Evolutionary conservation across 306 rosid genomes (phyloP).

Genomic region (Quercus variabilis): DNA sequence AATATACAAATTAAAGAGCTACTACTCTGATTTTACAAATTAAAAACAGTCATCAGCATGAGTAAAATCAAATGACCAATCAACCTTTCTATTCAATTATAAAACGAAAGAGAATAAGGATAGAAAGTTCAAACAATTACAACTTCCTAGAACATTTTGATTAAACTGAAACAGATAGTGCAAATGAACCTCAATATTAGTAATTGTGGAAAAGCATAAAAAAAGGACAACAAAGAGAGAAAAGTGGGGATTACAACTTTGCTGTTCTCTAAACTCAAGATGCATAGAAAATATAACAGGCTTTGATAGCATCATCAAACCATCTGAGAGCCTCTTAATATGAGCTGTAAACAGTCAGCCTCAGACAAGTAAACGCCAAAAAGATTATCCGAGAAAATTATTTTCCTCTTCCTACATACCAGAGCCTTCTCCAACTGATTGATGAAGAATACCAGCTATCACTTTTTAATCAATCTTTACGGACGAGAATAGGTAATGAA

Average conservation of each 20-base stretch:
- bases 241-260: constrained; percentile 19
- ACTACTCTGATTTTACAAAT: background rate
- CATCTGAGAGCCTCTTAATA: constrained; percentile 26
- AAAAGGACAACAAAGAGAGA: constrained; percentile 9
- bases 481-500: constrained; percentile 88
- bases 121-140: constrained; percentile 32
- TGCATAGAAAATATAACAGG: constrained; percentile 12
- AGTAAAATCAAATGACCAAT: constrained; percentile 18
- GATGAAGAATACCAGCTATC: constrained; percentile 23
- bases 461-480: constrained; percentile 76
- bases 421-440: constrained; percentile 29
- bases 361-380: constrained; percentile 37
- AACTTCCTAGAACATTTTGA: constrained; percentile 38
- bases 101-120: constrained; percentile 21
- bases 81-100: constrained; percentile 23
- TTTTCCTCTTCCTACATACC: constrained; percentile 24
- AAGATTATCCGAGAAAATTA: constrained; percentile 17
- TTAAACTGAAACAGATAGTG: constrained; percentile 21
- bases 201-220: constrained; percentile 2
- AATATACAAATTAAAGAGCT: background rate
- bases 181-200: constrained; percentile 27
- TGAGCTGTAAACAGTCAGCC: constrained; percentile 29
- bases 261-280: background rate
- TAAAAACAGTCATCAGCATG: background rate
- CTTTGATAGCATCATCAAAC: constrained; percentile 21